Evolutionary conservation across 78 protist genomes (phyloP).

Genomic region (Pigoraptor vietnamica): DNA sequence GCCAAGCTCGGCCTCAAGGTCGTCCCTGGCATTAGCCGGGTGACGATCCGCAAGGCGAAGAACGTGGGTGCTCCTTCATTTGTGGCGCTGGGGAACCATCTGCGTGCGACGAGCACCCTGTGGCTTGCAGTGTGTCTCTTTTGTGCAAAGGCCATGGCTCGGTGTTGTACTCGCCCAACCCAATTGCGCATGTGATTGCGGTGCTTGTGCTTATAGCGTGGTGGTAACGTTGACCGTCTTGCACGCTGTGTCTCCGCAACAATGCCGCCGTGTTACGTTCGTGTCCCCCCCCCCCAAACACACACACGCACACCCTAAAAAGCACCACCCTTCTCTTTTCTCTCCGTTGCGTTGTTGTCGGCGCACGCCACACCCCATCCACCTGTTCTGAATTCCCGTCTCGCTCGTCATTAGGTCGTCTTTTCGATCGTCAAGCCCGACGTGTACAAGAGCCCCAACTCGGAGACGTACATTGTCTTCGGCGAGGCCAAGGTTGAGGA

Average conservation of each 20-base stretch:
- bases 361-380: too few species aligned
- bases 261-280: too few species aligned
- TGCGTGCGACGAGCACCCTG: neutral
- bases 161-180: too few species aligned
- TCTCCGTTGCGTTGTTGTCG: neutral
- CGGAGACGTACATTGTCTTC: conserved; percentile 87
- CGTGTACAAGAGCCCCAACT: conserved; percentile 70
- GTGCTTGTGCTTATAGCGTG: too few species aligned
- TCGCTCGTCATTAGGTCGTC: conserved; percentile 28
- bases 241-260: too few species aligned
- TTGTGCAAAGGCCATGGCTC: neutral
- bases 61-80: neutral
- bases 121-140: neutral
- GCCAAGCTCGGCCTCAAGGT: conserved; percentile 83
- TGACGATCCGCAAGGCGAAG: conserved; percentile 67
- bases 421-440: conserved; percentile 84
- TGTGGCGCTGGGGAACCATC: neutral
- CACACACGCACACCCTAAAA: too few species aligned
- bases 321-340: neutral
- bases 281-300: too few species aligned
- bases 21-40: conserved; percentile 70
- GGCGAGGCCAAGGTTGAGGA: conserved; percentile 92
- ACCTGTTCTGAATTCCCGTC: neutral
- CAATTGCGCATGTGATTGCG: too few species aligned
- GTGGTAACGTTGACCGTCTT: too few species aligned